These are phyloP conservation scores for Medicago ruthenica DNA, from an alignment of 306 rosid genomes.

Conservation along the genomic window DNA sequence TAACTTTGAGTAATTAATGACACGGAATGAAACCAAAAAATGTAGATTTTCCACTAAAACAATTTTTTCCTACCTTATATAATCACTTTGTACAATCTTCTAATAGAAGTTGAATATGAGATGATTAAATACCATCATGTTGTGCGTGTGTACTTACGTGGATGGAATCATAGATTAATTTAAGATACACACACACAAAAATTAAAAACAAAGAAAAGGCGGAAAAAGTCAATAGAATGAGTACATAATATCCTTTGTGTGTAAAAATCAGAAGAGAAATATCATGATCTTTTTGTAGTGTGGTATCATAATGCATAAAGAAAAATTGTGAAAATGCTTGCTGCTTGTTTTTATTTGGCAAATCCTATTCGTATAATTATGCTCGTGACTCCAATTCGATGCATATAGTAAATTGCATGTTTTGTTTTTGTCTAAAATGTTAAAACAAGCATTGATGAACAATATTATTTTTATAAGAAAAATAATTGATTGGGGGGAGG, in stretches of 20 bases:
- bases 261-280: slow-evolving; percentile 33
- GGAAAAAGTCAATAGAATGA: slow-evolving; percentile 26
- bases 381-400: not conserved
- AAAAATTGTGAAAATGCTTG: slow-evolving; percentile 4
- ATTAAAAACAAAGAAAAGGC: not conserved
- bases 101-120: slow-evolving; percentile 44
- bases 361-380: slow-evolving; percentile 17
- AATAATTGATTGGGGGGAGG: no score
- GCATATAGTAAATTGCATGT: not conserved
- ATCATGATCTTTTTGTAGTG: slow-evolving; percentile 28
- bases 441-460: slow-evolving; percentile 3
- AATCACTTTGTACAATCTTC: slow-evolving; percentile 46
- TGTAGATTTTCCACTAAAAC: not conserved
- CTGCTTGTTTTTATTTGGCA: slow-evolving; percentile 27
- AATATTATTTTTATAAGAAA: no score
- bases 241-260: slow-evolving; percentile 31
- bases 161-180: slow-evolving; percentile 17
- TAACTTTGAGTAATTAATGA: slow-evolving; percentile 1
- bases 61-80: slow-evolving; percentile 12
- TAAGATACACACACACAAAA: slow-evolving; percentile 14
- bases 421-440: not conserved
- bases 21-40: not conserved
- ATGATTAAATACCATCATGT: slow-evolving; percentile 37
- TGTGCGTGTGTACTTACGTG: slow-evolving; percentile 40
- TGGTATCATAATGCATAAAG: slow-evolving; percentile 38